These are phyloP conservation scores for Capsicum pubescens DNA, from an alignment of 257 asterid genomes.

Conservation along the genomic window DNA sequence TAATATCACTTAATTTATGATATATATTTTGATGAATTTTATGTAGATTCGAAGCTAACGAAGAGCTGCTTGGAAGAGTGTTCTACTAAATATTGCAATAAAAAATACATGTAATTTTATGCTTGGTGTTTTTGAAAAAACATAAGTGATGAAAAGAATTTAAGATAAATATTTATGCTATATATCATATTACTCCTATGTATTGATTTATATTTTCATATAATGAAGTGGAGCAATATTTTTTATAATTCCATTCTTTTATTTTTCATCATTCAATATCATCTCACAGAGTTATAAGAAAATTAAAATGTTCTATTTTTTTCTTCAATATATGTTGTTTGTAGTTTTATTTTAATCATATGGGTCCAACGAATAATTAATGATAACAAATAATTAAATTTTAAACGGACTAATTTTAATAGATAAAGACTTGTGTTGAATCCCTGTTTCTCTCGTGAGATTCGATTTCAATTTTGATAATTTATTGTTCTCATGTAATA, in stretches of 20 bases:
- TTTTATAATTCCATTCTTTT: slow-evolving; percentile 15
- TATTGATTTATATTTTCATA: not conserved
- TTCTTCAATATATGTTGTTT: too few species aligned
- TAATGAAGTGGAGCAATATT: not conserved
- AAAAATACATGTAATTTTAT: not conserved
- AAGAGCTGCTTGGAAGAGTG: not conserved
- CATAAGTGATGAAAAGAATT: not conserved
- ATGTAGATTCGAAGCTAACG: not conserved
- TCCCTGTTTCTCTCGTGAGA: too few species aligned
- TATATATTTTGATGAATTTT: not conserved
- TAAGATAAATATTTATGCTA: not conserved
- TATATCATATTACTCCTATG: not conserved
- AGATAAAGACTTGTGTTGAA: too few species aligned
- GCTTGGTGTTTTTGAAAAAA: not conserved
- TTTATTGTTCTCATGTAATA: too few species aligned
- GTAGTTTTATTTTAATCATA: too few species aligned
- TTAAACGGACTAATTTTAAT: too few species aligned
- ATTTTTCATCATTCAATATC: too few species aligned
- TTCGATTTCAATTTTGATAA: too few species aligned
- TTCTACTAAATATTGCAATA: not conserved
- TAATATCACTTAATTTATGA: not conserved
- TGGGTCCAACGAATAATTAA: too few species aligned
- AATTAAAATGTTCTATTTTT: too few species aligned
- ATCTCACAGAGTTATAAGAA: too few species aligned
- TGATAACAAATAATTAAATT: too few species aligned